Conservation (phyloP, 805 yeast genomes). For the Lipomyces mesembrius region DNA sequence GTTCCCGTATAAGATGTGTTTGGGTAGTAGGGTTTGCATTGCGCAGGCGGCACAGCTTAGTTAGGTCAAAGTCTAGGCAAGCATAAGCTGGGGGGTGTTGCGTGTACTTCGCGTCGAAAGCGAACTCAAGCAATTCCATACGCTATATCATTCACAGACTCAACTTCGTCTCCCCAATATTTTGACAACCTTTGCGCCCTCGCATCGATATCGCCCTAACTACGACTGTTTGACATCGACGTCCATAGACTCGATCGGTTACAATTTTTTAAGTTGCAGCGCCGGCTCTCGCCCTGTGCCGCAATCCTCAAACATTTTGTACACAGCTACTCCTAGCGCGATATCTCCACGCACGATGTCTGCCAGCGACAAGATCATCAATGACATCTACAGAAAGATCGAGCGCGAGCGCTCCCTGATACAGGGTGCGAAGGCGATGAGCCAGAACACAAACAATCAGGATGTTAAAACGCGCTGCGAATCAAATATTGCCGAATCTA, state of each 20-base stretch:
- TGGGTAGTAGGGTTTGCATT: no score
- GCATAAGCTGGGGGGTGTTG: background rate
- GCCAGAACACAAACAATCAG: slow-evolving; percentile 76
- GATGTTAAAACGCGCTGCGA: slow-evolving; percentile 90
- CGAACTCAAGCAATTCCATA: background rate
- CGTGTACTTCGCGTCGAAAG: background rate
- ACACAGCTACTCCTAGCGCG: background rate
- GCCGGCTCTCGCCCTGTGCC: background rate
- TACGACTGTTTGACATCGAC: background rate
- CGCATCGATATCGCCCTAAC: background rate
- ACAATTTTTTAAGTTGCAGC: slow-evolving; percentile 2
- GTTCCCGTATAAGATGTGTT: no score
- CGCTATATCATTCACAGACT: background rate
- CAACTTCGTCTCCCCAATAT: background rate
- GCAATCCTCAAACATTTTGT: background rate
- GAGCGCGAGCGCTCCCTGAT: slow-evolving; percentile 87
- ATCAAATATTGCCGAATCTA: slow-evolving; percentile 87
- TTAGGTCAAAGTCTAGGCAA: no score
- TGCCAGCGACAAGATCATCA: slow-evolving; percentile 50
- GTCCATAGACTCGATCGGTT: background rate
- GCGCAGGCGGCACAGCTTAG: no score
- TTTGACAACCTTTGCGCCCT: background rate
- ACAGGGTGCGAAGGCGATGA: slow-evolving; percentile 80
- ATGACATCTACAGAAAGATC: slow-evolving; percentile 82
- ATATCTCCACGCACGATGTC: slow-evolving; percentile 6